Conservation (phyloP, 345 rosid species). For the Ceriops zippeliana region DNA sequence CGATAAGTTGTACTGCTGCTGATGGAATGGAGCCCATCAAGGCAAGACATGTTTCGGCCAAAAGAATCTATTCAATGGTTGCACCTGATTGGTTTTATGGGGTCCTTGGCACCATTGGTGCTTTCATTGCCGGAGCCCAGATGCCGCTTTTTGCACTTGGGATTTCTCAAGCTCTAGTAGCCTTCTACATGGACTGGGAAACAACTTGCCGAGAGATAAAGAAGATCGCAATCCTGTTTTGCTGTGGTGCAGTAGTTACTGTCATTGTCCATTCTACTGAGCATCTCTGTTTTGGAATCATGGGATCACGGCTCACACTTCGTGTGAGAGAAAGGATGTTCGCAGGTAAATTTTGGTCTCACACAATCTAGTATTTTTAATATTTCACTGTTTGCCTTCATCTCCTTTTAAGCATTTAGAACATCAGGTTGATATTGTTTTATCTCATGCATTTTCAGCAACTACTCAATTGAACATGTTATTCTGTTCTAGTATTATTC, state of each 20-base stretch:
- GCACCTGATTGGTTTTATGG: constrained; percentile 87
- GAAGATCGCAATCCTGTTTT: constrained; percentile 65
- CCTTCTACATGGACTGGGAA: constrained; percentile 82
- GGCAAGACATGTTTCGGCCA: constrained; percentile 41
- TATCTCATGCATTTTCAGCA: too few relatives aligned
- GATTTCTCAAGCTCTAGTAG: constrained; percentile 82
- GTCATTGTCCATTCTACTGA: constrained; percentile 60
- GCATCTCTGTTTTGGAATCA: constrained; percentile 73
- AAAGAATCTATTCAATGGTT: constrained; percentile 73
- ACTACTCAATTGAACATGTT: too few relatives aligned
- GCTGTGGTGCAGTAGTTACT: constrained; percentile 58
- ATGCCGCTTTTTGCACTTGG: constrained; percentile 98
- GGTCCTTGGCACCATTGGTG: constrained; percentile 60
- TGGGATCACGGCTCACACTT: constrained; percentile 92
- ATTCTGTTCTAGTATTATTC: too few relatives aligned
- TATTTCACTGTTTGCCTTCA: too few relatives aligned
- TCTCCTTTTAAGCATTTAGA: too few relatives aligned
- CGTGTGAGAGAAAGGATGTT: constrained; percentile 87
- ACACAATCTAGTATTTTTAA: too few relatives aligned
- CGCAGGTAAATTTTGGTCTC: constrained; percentile 38
- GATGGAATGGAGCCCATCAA: constrained; percentile 43
- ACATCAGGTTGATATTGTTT: too few relatives aligned
- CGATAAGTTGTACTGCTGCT: constrained; percentile 38
- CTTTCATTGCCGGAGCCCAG: constrained; percentile 77
- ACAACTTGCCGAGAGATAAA: constrained; percentile 61